Evolutionary conservation across 192 early-diverging fungal genomes (phyloP), one percentile per base, ranked within the genome.

Genomic region (Jimgerdemannia flammicorona): DNA sequence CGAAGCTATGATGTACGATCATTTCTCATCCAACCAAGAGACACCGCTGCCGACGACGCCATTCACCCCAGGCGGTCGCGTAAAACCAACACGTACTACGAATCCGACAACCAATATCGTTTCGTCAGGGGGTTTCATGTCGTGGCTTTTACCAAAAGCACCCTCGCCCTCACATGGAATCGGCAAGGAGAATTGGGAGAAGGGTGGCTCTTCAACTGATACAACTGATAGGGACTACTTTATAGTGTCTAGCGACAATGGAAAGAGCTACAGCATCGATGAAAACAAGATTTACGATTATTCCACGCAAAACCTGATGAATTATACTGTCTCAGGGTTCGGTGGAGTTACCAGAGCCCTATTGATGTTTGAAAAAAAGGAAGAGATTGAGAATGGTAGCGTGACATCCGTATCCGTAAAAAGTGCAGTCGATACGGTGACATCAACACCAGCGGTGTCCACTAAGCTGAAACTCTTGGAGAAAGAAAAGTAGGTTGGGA

Each of bases 1-100:
- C n/a, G 85, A 89, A 63, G 72, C 75, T 14, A 69, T 89, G 72
- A 87, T 89, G 67, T 78, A 80, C 7, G 84, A 85, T 4, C 71
- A 84, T 64, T 79, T 89, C n/a, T 78, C 74, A n/a, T 84, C 81
- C 14, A 76, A 75, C 20, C 75, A 85, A 19, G 72, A 43, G 10
- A 68, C 54, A 3, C 77, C 71, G 4, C 74, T 85, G 72, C 74
- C 74, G 19, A 75, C 74, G 3, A 75, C 74, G 11, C 74, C 74
- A 18, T 75, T 75, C 41, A 68, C 74, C 6, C 66, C 74, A 3
- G 66, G 66, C 17, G 74, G 74, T 39, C 43, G 74, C 18, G 49
- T 75, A 9, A 66, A 68, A 8, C 74, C 74, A 17, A 69, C 54
- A 11, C 64, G 74, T 20, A 75, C 66, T n/a, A 59, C 49, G 2